Evolutionary conservation across 2,329 filamentous ascomycete species (phyloP).

Genomic region (Scedosporium apiospermum): DNA sequence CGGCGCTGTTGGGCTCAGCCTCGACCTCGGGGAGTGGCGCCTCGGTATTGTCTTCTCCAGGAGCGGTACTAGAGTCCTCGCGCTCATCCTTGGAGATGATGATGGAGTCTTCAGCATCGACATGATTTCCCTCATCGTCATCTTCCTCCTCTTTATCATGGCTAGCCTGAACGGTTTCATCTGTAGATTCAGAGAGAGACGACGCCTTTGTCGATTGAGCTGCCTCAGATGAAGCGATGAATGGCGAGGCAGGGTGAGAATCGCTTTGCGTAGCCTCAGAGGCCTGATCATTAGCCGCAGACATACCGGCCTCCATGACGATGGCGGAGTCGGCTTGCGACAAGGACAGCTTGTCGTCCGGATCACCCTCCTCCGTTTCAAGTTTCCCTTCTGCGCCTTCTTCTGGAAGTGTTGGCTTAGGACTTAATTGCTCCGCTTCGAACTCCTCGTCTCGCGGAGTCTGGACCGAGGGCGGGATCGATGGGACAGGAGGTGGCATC

Average conservation of each 20-base stretch:
- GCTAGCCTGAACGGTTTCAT: conserved; percentile 41
- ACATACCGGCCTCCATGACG: conserved; percentile 35
- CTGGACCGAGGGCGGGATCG: background rate
- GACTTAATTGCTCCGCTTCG: background rate
- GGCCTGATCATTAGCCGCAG: conserved; percentile 33
- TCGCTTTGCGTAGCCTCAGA: conserved; percentile 41
- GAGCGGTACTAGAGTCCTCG: background rate
- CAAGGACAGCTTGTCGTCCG: conserved; percentile 25
- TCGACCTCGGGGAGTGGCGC: background rate
- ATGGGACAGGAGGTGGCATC: conserved; percentile 13
- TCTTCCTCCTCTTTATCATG: conserved; percentile 22
- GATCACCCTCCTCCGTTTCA: conserved; percentile 14
- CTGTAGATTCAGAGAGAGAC: conserved; percentile 53
- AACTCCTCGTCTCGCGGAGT: background rate
- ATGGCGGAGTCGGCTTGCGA: conserved; percentile 46
- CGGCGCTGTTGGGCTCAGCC: background rate
- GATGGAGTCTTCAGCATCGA: background rate
- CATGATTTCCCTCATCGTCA: conserved; percentile 12
- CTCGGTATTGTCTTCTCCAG: background rate
- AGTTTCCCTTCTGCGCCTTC: conserved; percentile 12
- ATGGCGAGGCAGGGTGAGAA: conserved; percentile 48
- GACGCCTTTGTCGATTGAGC: conserved; percentile 54
- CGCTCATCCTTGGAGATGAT: background rate
- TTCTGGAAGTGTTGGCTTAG: conserved; percentile 14
- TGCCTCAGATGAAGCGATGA: conserved; percentile 42